These are phyloP conservation scores for Microdochium trichocladiopsis DNA, from an alignment of 2,329 filamentous ascomycete genomes.

Conservation along the genomic window DNA sequence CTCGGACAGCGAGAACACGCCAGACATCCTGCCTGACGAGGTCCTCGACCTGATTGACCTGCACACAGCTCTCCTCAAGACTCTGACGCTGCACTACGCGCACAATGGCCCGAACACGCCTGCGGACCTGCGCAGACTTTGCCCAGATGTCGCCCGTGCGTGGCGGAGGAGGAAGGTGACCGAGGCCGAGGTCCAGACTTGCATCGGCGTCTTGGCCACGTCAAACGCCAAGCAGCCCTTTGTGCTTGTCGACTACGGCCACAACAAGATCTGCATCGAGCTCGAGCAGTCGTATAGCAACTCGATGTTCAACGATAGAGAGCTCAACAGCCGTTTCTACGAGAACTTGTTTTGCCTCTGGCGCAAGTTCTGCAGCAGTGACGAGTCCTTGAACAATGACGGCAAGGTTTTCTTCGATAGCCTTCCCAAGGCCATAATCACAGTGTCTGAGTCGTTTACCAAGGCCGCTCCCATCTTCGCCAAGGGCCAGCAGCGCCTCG, in stretches of 20 bases:
- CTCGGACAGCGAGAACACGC: conserved; percentile 14
- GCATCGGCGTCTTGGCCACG: conserved; percentile 55
- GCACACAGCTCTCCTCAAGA: conserved; percentile 61
- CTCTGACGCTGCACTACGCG: conserved; percentile 60
- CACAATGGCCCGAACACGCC: conserved; percentile 59
- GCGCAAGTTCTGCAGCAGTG: conserved; percentile 19
- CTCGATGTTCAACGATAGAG: conserved; percentile 38
- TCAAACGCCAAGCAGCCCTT: conserved; percentile 19
- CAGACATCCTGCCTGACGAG: conserved; percentile 37
- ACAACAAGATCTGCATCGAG: conserved; percentile 49
- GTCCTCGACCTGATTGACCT: conserved; percentile 55
- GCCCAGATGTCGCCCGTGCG: conserved; percentile 55
- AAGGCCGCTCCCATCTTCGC: conserved; percentile 50
- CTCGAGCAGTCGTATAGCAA: conserved; percentile 30
- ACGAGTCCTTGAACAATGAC: conserved; percentile 11
- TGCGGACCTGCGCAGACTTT: conserved; percentile 54
- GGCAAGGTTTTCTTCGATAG: conserved; percentile 42
- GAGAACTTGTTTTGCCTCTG: conserved; percentile 40
- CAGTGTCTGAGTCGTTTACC: conserved; percentile 39
- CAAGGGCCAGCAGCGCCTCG: conserved; percentile 63
- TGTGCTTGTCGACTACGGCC: conserved; percentile 31
- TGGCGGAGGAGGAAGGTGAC: conserved; percentile 68
- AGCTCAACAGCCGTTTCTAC: conserved; percentile 47
- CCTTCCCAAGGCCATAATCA: conserved; percentile 49
- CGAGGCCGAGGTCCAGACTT: conserved; percentile 57